These are phyloP conservation scores for Kurtzmaniella cleridarum DNA, from an alignment of 805 yeast species.

Conservation along the genomic window DNA sequence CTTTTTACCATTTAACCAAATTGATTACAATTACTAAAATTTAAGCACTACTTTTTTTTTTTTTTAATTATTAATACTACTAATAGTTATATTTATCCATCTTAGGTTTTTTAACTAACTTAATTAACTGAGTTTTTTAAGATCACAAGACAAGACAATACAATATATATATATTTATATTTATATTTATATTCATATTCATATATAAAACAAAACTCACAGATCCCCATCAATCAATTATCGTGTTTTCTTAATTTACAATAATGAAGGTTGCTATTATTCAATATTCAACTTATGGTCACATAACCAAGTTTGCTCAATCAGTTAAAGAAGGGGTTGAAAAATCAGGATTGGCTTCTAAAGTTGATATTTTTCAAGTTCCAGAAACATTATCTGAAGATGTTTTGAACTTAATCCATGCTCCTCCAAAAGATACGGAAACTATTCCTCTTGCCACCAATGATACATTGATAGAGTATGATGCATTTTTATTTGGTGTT, in stretches of 20 bases:
- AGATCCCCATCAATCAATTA: too few species aligned
- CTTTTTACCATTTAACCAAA: background rate
- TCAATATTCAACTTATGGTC: constrained; percentile 80
- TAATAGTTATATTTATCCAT: background rate
- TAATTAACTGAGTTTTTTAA: background rate
- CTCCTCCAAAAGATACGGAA: constrained; percentile 50
- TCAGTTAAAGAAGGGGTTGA: constrained; percentile 65
- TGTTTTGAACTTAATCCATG: constrained; percentile 57
- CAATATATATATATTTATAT: background rate
- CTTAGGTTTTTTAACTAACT: background rate
- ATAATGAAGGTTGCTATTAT: constrained; percentile 62
- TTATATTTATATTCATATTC: too few species aligned
- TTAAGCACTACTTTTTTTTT: background rate
- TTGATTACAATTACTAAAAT: background rate
- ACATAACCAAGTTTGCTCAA: constrained; percentile 64
- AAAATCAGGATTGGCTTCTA: constrained; percentile 52
- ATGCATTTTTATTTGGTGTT: constrained; percentile 21
- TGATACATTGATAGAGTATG: constrained; percentile 17
- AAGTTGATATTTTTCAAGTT: constrained; percentile 70
- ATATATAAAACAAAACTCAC: too few species aligned
- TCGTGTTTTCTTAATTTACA: too few species aligned
- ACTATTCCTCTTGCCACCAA: constrained; percentile 14
- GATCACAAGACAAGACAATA: background rate
- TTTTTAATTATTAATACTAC: background rate
- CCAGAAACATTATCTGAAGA: constrained; percentile 70